Base-by-base conservation (phyloP, 1,284 basidiomycete species). In the Fereydounia khargensis region DNA sequence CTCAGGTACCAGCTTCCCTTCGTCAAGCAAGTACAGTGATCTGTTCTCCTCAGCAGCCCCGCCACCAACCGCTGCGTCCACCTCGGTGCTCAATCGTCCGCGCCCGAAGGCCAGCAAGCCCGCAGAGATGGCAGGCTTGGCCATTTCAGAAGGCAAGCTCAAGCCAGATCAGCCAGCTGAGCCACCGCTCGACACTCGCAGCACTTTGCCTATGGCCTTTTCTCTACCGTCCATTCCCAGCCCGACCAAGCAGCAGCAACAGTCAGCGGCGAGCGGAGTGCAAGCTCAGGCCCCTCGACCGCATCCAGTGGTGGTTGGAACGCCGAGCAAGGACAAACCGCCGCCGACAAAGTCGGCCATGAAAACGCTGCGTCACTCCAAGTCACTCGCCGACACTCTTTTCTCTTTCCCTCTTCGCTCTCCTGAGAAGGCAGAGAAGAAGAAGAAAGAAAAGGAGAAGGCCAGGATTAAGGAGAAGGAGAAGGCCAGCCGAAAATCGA, bases 381-480 rank as follows among this genome's bases (percentile, higher is more conserved):
- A 60, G 34, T 70, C 68, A 16, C 42, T 73, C 7, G 70, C 70
- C 9, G 70, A 73, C 35, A 70, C 70, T 13, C 60, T 73, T 32
- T 65, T 70, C 28, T 57, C 54, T 27, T 51, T 70, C 32, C 33
- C 35, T 9, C 52, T 55, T 36, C 47, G 44, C n/a, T 52, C 55
- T 8, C 61, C 53, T 3, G 30, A 61, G 42, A 61, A 57, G 42
- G 51, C 49, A 39, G 46, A 48, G 19, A 63, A 53, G 36, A 50
- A 46, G 27, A 46, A 63, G 25, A 43, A 45, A 23, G 51, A 61
- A 27, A 28, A 34, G 14, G 40, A 49, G 39, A 52, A 48, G 30
- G 50, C 46, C n/a, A 54, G 48, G 27, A 56, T 57, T 38, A 43
- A 50, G 11, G 48, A 51, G 42, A 63, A 58, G 32, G 58, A 49